Evolutionary conservation across 2,329 filamentous ascomycete genomes (phyloP), one percentile per base, ranked within the genome.

Genomic region (Fusarium oligoseptatum): DNA sequence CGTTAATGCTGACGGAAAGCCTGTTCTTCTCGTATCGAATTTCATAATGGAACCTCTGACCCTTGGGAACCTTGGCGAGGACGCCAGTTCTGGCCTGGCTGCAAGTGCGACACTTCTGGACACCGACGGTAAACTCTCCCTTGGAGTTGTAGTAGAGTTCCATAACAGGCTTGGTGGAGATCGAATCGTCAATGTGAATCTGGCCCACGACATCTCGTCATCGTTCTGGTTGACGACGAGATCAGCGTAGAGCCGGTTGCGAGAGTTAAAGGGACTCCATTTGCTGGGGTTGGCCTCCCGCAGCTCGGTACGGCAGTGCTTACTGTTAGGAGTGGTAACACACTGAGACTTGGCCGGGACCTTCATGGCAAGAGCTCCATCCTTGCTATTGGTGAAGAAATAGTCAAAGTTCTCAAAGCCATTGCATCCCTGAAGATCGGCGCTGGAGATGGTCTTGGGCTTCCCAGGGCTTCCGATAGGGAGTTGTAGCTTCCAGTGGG

Each of bases 251-350:
- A 61, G 58, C 1, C 58, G 58, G 10, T 45, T 61, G 8, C 39
- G 39, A 20, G 39, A 22, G 4, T 34, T 12, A 82, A 84, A 32
- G 83, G 84, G 56, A 12, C 56, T 60, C 56, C 56, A 60, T 29
- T 60, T 41, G 56, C 15, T 8, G 3, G 56, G 56, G 7, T 41
- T 60, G 22, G 22, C 3, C 56, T 60, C 56, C 9, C 56, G 56
- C 10, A 60, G 36, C 22, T 60, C 56, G 10, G 56, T 60, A 4
- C 56, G 56, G 73, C 84, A 85, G 71, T 86, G 84, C 55, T 81
- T 66, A 75, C 83, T 84, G 77, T 84, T 80, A 1, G 79, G 70
- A 1, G 84, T 85, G 3, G 80, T 85, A 9, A 84, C 83, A 68
- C 83, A 85, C 9, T 73, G 76, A 1, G 81, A 73, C 34, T 64